Conservation (phyloP, 2,329 filamentous ascomycete genomes). For the Meredithiella fracta region DNA sequence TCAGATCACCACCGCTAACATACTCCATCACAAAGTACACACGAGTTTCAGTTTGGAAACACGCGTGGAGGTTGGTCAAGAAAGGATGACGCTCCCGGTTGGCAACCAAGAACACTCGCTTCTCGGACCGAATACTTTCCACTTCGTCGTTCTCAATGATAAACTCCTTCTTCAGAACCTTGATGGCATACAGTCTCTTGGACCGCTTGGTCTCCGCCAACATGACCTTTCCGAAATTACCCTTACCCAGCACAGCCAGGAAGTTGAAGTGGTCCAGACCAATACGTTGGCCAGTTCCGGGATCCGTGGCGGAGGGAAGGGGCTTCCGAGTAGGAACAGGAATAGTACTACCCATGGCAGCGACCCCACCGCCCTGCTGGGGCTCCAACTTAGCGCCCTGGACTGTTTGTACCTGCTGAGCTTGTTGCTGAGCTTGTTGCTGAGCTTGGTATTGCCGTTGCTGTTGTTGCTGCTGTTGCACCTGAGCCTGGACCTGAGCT, state of each 20-base stretch:
- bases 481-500: conserved; percentile 19
- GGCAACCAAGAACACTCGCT: conserved; percentile 89
- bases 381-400: conserved; percentile 23
- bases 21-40: conserved; percentile 99
- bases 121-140: conserved; percentile 92
- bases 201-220: conserved; percentile 88
- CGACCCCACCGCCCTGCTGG: conserved; percentile 16
- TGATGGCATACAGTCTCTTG: conserved; percentile 90
- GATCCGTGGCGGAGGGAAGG: conserved; percentile 52
- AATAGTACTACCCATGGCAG: conserved; percentile 18
- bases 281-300: conserved; percentile 67
- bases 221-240: conserved; percentile 99
- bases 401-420: conserved; percentile 19
- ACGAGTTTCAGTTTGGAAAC: conserved; percentile 95
- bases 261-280: conserved; percentile 99
- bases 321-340: conserved; percentile 31
- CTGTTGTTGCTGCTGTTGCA: conserved; percentile 20
- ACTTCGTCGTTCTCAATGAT: conserved; percentile 99
- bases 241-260: conserved; percentile 91
- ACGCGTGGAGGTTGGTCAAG: conserved; percentile 84
- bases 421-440: conserved; percentile 18
- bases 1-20: conserved; percentile 92
- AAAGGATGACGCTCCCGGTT: conserved; percentile 97
- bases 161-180: conserved; percentile 98
- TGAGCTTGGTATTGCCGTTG: neutral